Evolutionary conservation across 306 rosid genomes (phyloP).

Genomic region (Trichosanthes cucumerina): DNA sequence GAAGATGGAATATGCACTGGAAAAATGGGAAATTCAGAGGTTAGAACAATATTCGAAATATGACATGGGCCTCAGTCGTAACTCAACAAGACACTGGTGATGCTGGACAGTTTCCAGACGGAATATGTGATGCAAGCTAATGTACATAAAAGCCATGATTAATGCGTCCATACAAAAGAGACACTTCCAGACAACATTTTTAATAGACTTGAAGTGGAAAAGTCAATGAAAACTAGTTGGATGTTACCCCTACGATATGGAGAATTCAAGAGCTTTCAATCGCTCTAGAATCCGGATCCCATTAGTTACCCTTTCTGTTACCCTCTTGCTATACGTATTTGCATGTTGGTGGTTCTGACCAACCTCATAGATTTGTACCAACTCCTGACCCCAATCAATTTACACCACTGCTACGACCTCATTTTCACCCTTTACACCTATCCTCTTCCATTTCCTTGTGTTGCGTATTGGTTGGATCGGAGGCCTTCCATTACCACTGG

Average conservation of each 20-base stretch:
- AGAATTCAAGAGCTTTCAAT: not conserved
- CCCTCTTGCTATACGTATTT: not conserved
- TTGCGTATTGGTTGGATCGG: not conserved
- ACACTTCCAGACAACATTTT: not conserved
- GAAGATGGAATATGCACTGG: slow-evolving; percentile 92
- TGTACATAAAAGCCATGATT: not conserved
- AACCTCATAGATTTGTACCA: not conserved
- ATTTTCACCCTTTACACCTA: not conserved
- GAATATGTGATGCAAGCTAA: not conserved
- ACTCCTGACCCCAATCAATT: not conserved
- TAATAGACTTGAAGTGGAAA: not conserved
- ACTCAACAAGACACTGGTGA: not conserved
- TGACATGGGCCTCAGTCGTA: not conserved
- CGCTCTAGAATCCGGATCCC: not conserved
- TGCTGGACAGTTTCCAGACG: not conserved
- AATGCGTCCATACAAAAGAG: not conserved
- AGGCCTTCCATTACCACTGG: not conserved
- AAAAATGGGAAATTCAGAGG: slow-evolving; percentile 2
- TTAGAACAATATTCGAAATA: not conserved
- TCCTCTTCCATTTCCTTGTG: not conserved
- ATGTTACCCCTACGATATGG: not conserved
- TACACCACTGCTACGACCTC: not conserved
- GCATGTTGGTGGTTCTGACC: not conserved
- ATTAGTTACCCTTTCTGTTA: not conserved
- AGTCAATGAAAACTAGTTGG: not conserved